Percentiles rank a stretch among this genome's conserved stretches.
Evolutionary conservation across 2,329 filamentous ascomycete genomes (phyloP).

Genomic region (Fulvia fulva): DNA sequence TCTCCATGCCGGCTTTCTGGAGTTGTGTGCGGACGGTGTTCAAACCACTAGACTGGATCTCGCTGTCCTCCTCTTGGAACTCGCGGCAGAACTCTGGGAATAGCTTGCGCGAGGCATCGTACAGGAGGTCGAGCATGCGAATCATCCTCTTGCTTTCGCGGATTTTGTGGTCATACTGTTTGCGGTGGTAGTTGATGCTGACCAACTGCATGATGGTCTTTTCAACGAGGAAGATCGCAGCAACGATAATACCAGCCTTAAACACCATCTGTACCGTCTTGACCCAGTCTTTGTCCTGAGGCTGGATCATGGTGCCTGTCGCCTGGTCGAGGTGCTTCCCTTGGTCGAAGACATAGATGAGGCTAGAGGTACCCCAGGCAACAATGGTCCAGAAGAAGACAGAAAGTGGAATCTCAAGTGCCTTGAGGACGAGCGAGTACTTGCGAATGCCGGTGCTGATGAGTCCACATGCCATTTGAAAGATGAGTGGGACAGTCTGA

Average conservation of each 20-base stretch:
- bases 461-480: constrained; percentile 66
- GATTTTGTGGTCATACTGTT: constrained; percentile 69
- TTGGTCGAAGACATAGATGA: constrained; percentile 20
- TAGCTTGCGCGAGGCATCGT: constrained; percentile 72
- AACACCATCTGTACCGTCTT: constrained; percentile 54
- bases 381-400: constrained; percentile 66
- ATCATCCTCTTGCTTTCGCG: constrained; percentile 75
- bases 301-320: neutral
- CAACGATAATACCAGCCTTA: constrained; percentile 58
- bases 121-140: constrained; percentile 67
- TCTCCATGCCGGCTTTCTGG: constrained; percentile 54
- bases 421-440: constrained; percentile 62
- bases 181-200: constrained; percentile 68
- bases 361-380: constrained; percentile 58
- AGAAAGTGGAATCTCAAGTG: constrained; percentile 62
- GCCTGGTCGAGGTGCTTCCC: neutral
- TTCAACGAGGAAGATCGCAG: constrained; percentile 62
- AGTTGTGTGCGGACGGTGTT: constrained; percentile 44
- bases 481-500: constrained; percentile 56
- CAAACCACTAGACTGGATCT: constrained; percentile 72
- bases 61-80: constrained; percentile 74
- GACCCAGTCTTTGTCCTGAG: constrained; percentile 37
- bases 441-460: constrained; percentile 67
- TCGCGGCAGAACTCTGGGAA: constrained; percentile 70
- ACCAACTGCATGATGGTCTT: constrained; percentile 69